Conservation (phyloP, 1,284 basidiomycete genomes). For the Cutaneotrichosporon curvatum region DNA sequence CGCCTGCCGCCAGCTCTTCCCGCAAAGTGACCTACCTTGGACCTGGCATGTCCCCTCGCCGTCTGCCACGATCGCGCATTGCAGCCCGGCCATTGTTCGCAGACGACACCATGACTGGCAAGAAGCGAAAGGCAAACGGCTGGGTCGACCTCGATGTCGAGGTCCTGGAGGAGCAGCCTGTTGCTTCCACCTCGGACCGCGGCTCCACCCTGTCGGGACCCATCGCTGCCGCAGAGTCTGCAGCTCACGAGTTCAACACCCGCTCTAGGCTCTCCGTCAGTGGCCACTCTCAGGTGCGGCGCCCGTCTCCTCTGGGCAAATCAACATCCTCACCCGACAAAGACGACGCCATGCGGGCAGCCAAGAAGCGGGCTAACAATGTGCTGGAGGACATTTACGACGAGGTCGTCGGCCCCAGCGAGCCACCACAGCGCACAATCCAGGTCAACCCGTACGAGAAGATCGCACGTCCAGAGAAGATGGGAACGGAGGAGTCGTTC, state of each 20-base stretch:
- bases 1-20: not conserved
- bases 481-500: not conserved
- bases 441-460: slow-evolving; percentile 40
- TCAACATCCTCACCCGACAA: slow-evolving; percentile 2
- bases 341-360: slow-evolving; percentile 13
- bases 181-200: not conserved
- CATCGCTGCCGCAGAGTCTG: slow-evolving; percentile 2
- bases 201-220: not conserved
- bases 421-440: slow-evolving; percentile 16
- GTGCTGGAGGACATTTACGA: slow-evolving; percentile 36
- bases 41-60: slow-evolving; percentile 35
- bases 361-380: slow-evolving; percentile 31
- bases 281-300: not conserved
- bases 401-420: slow-evolving; percentile 24
- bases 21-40: slow-evolving; percentile 27
- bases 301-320: slow-evolving; percentile 19
- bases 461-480: slow-evolving; percentile 5
- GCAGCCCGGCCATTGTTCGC: slow-evolving; percentile 14
- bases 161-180: not conserved
- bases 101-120: slow-evolving; percentile 11
- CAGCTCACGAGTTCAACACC: slow-evolving; percentile 10
- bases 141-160: slow-evolving; percentile 8
- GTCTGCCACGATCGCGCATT: slow-evolving; percentile 11
- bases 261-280: slow-evolving; percentile 1
- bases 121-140: slow-evolving; percentile 18